phyloP scores from a whole-genome alignment of 257 asterid species.

The Capsicum rhomboideum region DNA sequence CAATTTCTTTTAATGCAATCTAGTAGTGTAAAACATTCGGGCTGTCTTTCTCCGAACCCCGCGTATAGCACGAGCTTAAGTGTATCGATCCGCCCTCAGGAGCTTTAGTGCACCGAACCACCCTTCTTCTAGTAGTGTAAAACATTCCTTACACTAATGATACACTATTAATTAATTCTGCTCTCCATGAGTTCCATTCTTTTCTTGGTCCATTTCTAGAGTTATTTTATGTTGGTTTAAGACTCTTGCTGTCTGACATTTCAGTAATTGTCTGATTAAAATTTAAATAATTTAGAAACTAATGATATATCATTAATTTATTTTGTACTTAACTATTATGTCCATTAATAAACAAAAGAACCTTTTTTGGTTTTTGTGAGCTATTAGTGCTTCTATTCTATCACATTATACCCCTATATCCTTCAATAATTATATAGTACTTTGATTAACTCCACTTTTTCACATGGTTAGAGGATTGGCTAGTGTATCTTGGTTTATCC shows the following conservation, averaged over 20 bases:
- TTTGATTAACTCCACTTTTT: slow-evolving; percentile 3
- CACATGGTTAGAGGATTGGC: slow-evolving; percentile 21
- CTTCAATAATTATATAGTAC: slow-evolving; percentile 6
- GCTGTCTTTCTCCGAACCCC: too few species aligned
- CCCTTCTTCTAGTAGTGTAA: too few species aligned
- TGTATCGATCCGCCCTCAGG: too few species aligned
- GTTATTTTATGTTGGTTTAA: slow-evolving; percentile 5
- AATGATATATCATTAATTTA: not conserved
- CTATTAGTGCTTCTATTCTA: slow-evolving; percentile 47
- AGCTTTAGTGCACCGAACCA: too few species aligned
- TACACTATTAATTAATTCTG: slow-evolving; percentile 3
- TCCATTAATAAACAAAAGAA: not conserved
- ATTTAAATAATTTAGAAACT: too few species aligned
- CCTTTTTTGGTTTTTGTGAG: slow-evolving; percentile 23
- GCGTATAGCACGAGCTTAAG: too few species aligned
- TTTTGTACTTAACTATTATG: not conserved
- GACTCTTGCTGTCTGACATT: slow-evolving; percentile 10
- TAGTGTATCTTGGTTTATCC: not conserved
- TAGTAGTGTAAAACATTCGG: not conserved
- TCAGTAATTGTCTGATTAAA: not conserved
- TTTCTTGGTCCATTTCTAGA: slow-evolving; percentile 4
- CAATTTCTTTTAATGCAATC: not conserved
- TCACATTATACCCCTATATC: not conserved
- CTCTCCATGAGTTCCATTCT: slow-evolving; percentile 8
- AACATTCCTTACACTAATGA: not conserved